Evolutionary conservation across 495 filamentous ascomycete species (phyloP).

Genomic region (Tuber indicum): DNA sequence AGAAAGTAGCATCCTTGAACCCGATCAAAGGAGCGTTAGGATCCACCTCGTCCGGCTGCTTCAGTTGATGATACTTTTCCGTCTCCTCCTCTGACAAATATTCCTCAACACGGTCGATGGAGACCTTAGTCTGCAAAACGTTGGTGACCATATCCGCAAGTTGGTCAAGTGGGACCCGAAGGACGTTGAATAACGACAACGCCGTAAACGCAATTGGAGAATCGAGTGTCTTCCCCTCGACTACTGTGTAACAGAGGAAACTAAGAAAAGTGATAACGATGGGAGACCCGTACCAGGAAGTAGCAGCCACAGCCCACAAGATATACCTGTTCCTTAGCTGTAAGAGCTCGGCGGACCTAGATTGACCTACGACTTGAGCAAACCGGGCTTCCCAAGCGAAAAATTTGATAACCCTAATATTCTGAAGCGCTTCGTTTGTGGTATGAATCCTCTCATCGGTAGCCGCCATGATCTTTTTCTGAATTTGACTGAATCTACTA

Average conservation of each 20-base stretch:
- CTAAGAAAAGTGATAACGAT: constrained; percentile 93
- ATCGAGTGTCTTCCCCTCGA: constrained; percentile 82
- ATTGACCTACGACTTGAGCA: constrained; percentile 77
- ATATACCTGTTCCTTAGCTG: constrained; percentile 76
- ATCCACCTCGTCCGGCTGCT: constrained; percentile 54
- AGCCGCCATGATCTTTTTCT: constrained; percentile 85
- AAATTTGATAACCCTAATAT: constrained; percentile 98
- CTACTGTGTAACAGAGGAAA: constrained; percentile 84
- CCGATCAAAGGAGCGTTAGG: constrained; percentile 64
- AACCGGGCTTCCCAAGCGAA: constrained; percentile 98
- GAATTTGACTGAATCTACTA: constrained; percentile 70
- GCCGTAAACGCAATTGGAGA: constrained; percentile 95
- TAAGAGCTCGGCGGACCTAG: constrained; percentile 69
- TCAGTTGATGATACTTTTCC: constrained; percentile 86
- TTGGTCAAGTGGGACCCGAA: constrained; percentile 90
- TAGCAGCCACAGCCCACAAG: constrained; percentile 83
- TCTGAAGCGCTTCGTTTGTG: constrained; percentile 94
- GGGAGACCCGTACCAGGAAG: constrained; percentile 93
- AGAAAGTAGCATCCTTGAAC: constrained; percentile 74
- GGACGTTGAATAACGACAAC: constrained; percentile 90
- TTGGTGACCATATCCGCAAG: constrained; percentile 98
- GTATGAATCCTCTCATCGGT: constrained; percentile 95
- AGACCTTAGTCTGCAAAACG: constrained; percentile 95
- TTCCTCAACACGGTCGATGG: constrained; percentile 91
- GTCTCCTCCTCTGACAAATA: constrained; percentile 94